Base-by-base conservation (phyloP, 2,329 filamentous ascomycete genomes). In the Cladophialophora bantiana region DNA sequence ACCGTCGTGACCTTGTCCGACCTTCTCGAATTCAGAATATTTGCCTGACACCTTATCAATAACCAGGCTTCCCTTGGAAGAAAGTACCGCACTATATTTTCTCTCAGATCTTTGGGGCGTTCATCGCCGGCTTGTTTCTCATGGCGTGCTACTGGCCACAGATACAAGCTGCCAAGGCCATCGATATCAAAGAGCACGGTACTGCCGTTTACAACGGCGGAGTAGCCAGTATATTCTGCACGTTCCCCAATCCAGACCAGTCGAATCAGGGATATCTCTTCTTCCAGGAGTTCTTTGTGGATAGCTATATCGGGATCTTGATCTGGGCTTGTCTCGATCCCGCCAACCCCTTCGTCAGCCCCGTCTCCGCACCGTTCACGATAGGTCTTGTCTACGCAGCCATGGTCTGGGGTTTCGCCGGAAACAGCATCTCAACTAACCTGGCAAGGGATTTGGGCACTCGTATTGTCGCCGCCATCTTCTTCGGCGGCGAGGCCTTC, bases 261-360 rank as follows among this genome's bases (percentile, higher is more conserved):
- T 83, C 79, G 5, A 86, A 84, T 69, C 77, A 84, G 45, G 86
- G 85, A 13, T 87, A 84, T 72, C 73, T 88, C 0, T 85, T 88
- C 76, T 74, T 87, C 60, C 84, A 84, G 65, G 86, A 88, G 72
- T 88, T 85, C 73, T 86, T 88, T 70, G 85, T 85, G 34, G 83
- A 85, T 72, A 78, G 76, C 63, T 87, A 87, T 75, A 83, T 88
- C 63, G 80, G 81, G 34, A 78, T 88, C 65, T 76, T 87, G 13
- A 87, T 88, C 73, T 88, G 85, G 85, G 81, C 85, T 7, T 79
- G 78, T 54, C 78, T 87, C 36, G 86, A 88, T 74, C 84, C 84
- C 0, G 83, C 85, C 10, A 88, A 88, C 74, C 85, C 85, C 0
- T 87, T 88, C 73, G 78, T 88, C 32, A 75, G 80, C 7, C 79